phyloP scores from a whole-genome alignment of 2,329 filamentous ascomycete genomes.

The Massarina eburnea region DNA sequence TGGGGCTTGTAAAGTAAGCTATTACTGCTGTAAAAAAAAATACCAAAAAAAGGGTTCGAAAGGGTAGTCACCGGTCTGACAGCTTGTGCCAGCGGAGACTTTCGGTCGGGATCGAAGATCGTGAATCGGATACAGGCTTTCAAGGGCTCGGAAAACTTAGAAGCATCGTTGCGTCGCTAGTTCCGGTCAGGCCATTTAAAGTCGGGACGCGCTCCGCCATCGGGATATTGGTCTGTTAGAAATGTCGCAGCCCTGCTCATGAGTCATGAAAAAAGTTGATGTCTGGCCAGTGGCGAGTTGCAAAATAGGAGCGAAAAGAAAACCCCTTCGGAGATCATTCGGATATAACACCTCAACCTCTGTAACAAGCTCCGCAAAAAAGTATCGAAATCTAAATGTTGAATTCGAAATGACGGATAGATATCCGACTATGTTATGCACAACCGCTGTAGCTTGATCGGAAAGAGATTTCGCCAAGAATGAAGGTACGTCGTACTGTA shows the following conservation, averaged over 20 bases:
- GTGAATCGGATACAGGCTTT: neutral
- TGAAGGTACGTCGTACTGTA: neutral
- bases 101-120: neutral
- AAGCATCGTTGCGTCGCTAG: neutral
- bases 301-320: neutral
- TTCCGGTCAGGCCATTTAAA: neutral
- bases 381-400: neutral
- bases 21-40: no score
- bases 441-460: neutral
- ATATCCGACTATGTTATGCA: neutral
- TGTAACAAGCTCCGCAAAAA: neutral
- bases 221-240: neutral
- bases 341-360: neutral
- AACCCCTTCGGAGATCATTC: neutral
- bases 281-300: neutral
- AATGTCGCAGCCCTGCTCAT: neutral
- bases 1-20: no score
- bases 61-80: neutral
- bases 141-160: no score
- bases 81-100: neutral
- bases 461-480: neutral
- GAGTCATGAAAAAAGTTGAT: neutral
- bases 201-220: neutral
- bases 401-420: neutral
- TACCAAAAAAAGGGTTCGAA: neutral